phyloP scores from a whole-genome alignment of 768 basidiomycete species.

The Harrya chromipes region DNA sequence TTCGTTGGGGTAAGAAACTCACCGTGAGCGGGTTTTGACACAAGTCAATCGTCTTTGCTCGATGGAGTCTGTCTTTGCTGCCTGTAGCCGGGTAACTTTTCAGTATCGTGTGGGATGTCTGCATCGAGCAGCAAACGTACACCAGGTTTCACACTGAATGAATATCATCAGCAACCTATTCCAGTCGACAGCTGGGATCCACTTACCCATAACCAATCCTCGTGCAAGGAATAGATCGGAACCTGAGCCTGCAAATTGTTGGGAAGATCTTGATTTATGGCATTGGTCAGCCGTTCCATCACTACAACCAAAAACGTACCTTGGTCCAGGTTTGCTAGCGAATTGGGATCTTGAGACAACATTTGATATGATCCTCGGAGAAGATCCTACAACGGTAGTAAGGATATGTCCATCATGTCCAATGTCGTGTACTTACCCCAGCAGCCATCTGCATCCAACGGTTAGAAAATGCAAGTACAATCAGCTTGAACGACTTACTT shows the following conservation, averaged over 20 bases:
- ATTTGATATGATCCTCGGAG: constrained; percentile 90
- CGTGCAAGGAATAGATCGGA: constrained; percentile 86
- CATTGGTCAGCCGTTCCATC: not conserved
- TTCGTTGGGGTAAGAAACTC: constrained; percentile 22
- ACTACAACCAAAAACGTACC: constrained; percentile 38
- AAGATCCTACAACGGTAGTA: constrained; percentile 55
- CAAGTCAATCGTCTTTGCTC: constrained; percentile 88
- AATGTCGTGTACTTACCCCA: constrained; percentile 39
- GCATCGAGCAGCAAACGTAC: constrained; percentile 42
- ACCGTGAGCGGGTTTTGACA: constrained; percentile 97
- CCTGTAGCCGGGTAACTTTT: constrained; percentile 37
- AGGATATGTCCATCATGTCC: not conserved
- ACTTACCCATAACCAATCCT: constrained; percentile 95
- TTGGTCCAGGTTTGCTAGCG: constrained; percentile 93
- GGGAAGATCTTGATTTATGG: constrained; percentile 66
- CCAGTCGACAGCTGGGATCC: not conserved
- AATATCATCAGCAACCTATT: constrained; percentile 3
- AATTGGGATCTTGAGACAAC: constrained; percentile 91
- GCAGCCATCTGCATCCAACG: constrained; percentile 45
- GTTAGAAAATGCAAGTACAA: not conserved
- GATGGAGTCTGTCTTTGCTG: constrained; percentile 77
- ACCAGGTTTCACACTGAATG: constrained; percentile 95
- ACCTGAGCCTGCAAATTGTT: constrained; percentile 92
- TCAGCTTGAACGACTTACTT: constrained; percentile 42
- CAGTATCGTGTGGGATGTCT: not conserved